phyloP scores from a whole-genome alignment of 108 stramenopile species.

The Parietichytrium sp. region DNA sequence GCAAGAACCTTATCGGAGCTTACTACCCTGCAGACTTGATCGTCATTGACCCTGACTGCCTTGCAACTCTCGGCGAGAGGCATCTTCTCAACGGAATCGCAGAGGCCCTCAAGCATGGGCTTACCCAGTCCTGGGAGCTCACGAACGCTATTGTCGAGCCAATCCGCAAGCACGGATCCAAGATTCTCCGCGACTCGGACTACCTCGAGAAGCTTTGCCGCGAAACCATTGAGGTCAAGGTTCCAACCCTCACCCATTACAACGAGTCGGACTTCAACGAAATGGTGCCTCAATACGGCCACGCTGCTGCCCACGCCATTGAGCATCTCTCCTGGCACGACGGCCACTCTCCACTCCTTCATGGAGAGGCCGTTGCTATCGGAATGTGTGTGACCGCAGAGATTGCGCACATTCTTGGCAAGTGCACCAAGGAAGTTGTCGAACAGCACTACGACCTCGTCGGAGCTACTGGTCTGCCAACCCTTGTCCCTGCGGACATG shows the following conservation, averaged over 20 bases:
- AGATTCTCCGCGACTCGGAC: conserved; percentile 37
- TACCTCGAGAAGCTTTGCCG: conserved; percentile 48
- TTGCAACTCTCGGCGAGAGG: conserved; percentile 43
- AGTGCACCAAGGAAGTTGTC: conserved; percentile 41
- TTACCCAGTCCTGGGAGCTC: conserved; percentile 42
- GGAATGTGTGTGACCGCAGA: conserved; percentile 53
- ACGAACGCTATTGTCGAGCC: conserved; percentile 43
- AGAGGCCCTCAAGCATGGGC: conserved; percentile 55
- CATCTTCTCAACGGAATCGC: conserved; percentile 54
- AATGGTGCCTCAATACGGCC: conserved; percentile 53
- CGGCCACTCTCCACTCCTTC: conserved; percentile 39
- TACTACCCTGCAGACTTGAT: conserved; percentile 53
- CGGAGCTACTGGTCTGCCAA: conserved; percentile 42
- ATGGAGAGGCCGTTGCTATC: conserved; percentile 57
- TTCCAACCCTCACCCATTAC: conserved; percentile 46
- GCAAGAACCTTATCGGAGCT: conserved; percentile 54
- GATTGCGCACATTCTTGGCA: conserved; percentile 42
- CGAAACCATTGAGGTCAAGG: conserved; percentile 52
- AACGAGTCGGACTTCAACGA: conserved; percentile 54
- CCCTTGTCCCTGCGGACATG: conserved; percentile 37
- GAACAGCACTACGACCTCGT: conserved; percentile 49
- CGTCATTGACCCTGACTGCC: conserved; percentile 53
- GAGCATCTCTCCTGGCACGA: conserved; percentile 52
- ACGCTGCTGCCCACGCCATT: conserved; percentile 51
- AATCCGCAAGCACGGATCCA: conserved; percentile 32